Evolutionary conservation across 371 early-diverging fungal genomes (phyloP).

Genomic region (Syncephalastrum racemosum): DNA sequence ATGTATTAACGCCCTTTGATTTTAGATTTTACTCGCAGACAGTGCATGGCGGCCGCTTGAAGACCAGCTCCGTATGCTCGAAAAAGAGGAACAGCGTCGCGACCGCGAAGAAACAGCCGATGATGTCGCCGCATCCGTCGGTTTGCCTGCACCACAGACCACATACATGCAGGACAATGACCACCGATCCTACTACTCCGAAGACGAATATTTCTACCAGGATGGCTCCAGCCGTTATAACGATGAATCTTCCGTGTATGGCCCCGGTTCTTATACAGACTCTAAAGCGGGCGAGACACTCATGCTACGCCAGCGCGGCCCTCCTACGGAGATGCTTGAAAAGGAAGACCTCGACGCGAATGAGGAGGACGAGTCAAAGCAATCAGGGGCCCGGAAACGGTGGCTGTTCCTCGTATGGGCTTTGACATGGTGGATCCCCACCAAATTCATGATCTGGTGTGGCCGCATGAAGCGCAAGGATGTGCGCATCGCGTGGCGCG

Average conservation of each 20-base stretch:
- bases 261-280: constrained; percentile 13
- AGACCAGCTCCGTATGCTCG: constrained; percentile 53
- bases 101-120: constrained; percentile 17
- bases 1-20: too few species aligned
- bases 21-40: constrained; percentile 72
- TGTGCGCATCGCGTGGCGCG: constrained; percentile 93
- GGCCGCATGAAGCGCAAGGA: constrained; percentile 83
- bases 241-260: constrained; percentile 13
- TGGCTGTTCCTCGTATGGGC: constrained; percentile 87
- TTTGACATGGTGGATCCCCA: constrained; percentile 89
- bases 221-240: constrained; percentile 12
- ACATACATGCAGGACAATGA: constrained; percentile 39
- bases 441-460: constrained; percentile 59
- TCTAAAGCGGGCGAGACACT: constrained; percentile 10
- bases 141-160: constrained; percentile 29
- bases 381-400: constrained; percentile 52
- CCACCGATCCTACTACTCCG: constrained; percentile 69
- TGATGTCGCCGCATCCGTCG: constrained; percentile 26
- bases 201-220: constrained; percentile 52
- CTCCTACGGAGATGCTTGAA: constrained; percentile 3
- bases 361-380: constrained; percentile 39
- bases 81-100: constrained; percentile 48
- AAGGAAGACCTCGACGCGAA: constrained; percentile 42
- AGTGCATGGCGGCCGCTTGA: constrained; percentile 72
- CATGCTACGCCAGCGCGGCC: constrained; percentile 10